A percentile compares a stretch with the other conserved stretches of the same genome.
Evolutionary conservation across 352 stramenopile species (phyloP).

Genomic region (Saprolegnia diclina): DNA sequence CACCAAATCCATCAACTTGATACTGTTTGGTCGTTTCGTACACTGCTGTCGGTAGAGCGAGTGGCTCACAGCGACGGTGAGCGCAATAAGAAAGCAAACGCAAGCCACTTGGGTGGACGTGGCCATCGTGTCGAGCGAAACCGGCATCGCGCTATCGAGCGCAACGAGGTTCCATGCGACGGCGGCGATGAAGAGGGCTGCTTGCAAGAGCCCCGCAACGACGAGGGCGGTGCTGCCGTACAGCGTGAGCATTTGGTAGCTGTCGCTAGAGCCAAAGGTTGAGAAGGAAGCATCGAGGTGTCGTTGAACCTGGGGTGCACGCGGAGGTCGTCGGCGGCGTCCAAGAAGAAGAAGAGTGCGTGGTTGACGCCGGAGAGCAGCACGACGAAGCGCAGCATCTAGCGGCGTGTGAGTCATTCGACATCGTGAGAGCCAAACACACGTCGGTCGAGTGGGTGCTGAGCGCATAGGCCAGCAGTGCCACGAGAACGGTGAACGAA

Average conservation of each 20-base stretch:
- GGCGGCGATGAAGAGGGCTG: not conserved
- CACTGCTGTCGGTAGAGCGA: not conserved
- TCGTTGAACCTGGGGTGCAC: not conserved
- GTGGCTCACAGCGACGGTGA: not conserved
- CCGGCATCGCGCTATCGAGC: no score
- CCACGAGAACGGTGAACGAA: not conserved
- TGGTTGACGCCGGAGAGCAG: slow-evolving; percentile 5
- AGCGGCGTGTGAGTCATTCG: not conserved
- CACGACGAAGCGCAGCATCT: not conserved
- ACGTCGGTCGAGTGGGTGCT: not conserved
- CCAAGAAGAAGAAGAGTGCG: slow-evolving; percentile 7
- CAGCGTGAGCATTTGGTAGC: not conserved
- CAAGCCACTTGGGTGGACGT: not conserved
- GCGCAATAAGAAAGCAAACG: not conserved
- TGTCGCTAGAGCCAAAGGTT: not conserved
- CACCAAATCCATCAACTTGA: no score
- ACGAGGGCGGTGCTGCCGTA: not conserved
- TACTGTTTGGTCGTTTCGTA: no score
- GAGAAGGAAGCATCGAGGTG: not conserved
- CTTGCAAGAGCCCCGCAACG: not conserved
- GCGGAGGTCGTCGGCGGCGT: not conserved
- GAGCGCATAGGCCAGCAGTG: not conserved
- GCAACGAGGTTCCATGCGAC: not conserved
- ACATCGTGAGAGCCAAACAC: not conserved
- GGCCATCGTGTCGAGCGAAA: not conserved